phyloP scores from a whole-genome alignment of 139 green algal genomes.

The Coelastrella sp. region DNA sequence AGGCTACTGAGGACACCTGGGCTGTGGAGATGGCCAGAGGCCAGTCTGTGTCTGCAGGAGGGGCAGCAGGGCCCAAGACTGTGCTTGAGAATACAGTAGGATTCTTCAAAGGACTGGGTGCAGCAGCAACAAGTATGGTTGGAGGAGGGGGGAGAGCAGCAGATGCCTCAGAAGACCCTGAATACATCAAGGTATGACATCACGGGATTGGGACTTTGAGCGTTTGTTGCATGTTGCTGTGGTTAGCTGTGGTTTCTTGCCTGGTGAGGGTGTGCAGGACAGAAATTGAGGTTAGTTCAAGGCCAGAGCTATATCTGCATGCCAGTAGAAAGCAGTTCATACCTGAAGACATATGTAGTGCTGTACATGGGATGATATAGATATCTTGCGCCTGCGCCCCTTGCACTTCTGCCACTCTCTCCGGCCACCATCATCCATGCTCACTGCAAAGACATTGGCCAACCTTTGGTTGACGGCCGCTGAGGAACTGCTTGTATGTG shows the following conservation, averaged over 20 bases:
- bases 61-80: conserved; percentile 23
- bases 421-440: too few relatives aligned
- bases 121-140: conserved; percentile 37
- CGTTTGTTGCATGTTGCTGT: neutral
- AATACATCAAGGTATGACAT: conserved; percentile 79
- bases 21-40: conserved; percentile 73
- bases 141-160: conserved; percentile 51
- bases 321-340: too few relatives aligned
- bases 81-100: conserved; percentile 39
- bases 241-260: neutral
- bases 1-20: conserved; percentile 88
- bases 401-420: too few relatives aligned
- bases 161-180: conserved; percentile 83
- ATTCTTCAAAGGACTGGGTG: conserved; percentile 60
- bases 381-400: too few relatives aligned
- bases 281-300: too few relatives aligned
- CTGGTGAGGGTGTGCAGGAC: too few relatives aligned
- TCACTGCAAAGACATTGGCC: too few relatives aligned
- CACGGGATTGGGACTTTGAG: neutral
- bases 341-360: too few relatives aligned
- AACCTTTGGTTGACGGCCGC: too few relatives aligned
- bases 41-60: neutral
- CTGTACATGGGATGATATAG: too few relatives aligned
- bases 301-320: too few relatives aligned
- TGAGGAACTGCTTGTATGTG: too few relatives aligned